A percentile compares a stretch with the other conserved stretches of the same genome.
phyloP scores from a whole-genome alignment of 805 yeast genomes.

The Pachysolen tannophilus region DNA sequence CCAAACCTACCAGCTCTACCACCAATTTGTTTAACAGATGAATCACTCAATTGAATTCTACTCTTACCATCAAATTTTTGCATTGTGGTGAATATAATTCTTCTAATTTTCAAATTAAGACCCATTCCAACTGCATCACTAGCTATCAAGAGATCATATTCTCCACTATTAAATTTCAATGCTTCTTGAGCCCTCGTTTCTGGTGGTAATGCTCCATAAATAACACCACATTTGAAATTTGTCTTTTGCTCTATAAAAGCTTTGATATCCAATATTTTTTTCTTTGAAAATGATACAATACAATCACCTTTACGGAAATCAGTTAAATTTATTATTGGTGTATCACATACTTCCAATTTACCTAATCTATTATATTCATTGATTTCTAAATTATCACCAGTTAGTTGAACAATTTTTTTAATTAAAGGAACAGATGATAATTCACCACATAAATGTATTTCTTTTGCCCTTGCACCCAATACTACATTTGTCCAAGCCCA shows the following conservation, averaged over 20 bases:
- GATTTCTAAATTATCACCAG: conserved; percentile 78
- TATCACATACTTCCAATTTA: conserved; percentile 46
- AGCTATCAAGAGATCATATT: conserved; percentile 79
- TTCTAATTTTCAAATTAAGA: conserved; percentile 70
- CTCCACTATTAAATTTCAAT: conserved; percentile 65
- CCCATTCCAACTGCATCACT: conserved; percentile 99
- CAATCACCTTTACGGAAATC: conserved; percentile 72
- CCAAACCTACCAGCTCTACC: conserved; percentile 90
- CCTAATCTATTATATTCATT: conserved; percentile 72
- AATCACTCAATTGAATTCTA: conserved; percentile 39
- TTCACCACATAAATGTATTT: conserved; percentile 92
- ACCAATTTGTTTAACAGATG: conserved; percentile 84
- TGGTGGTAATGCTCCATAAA: conserved; percentile 94
- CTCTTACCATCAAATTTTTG: conserved; percentile 64
- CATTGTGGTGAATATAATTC: conserved; percentile 67
- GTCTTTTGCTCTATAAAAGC: conserved; percentile 60
- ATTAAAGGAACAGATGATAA: conserved; percentile 71
- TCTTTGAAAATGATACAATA: conserved; percentile 78
- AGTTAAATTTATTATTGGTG: conserved; percentile 24
- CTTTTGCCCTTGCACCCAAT: conserved; percentile 78
- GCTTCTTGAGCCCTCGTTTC: conserved; percentile 89
- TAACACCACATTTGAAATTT: conserved; percentile 67
- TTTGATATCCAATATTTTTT: conserved; percentile 60
- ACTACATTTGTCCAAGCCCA: conserved; percentile 93
- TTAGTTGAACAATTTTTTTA: conserved; percentile 44